phyloP scores from a whole-genome alignment of 2,329 filamentous ascomycete genomes.

The Xylariaceae sp. region DNA sequence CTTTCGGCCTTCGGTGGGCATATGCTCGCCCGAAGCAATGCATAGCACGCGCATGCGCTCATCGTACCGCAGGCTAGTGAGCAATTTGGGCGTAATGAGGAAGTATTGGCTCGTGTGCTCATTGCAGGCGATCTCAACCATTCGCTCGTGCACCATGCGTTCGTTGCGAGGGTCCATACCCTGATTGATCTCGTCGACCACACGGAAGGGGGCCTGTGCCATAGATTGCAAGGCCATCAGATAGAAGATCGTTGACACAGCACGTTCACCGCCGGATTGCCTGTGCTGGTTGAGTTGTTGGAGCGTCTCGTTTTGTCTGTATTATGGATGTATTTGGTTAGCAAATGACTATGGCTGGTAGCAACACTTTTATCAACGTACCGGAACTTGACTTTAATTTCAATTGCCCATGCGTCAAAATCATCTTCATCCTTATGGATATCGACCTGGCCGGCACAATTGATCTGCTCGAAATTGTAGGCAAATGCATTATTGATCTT shows the following conservation, averaged over 20 bases:
- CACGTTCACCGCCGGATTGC: constrained; percentile 92
- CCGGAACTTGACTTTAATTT: constrained; percentile 95
- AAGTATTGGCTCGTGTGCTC: constrained; percentile 85
- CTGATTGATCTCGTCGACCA: constrained; percentile 99
- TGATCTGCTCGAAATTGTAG: constrained; percentile 91
- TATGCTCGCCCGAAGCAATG: constrained; percentile 82
- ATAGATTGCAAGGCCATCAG: constrained; percentile 96
- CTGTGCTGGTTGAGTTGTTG: constrained; percentile 86
- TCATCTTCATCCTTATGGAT: constrained; percentile 87
- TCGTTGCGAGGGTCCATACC: constrained; percentile 99
- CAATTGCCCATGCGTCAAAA: constrained; percentile 90
- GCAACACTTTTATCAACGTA: too few species aligned
- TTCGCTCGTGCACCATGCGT: constrained; percentile 93
- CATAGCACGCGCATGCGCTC: constrained; percentile 88
- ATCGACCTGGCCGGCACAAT: constrained; percentile 84
- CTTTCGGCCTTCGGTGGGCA: constrained; percentile 51
- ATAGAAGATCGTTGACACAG: constrained; percentile 97
- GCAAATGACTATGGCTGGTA: background rate
- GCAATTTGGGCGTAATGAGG: constrained; percentile 92
- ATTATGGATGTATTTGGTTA: constrained; percentile 13
- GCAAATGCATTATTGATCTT: constrained; percentile 89
- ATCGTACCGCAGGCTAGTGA: constrained; percentile 81
- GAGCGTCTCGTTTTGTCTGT: constrained; percentile 73
- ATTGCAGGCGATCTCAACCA: constrained; percentile 94
- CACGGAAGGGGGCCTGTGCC: constrained; percentile 90